These are phyloP conservation scores for Pseudogymnoascus sp. DNA, from an alignment of 2,329 filamentous ascomycete genomes.

Conservation along the genomic window DNA sequence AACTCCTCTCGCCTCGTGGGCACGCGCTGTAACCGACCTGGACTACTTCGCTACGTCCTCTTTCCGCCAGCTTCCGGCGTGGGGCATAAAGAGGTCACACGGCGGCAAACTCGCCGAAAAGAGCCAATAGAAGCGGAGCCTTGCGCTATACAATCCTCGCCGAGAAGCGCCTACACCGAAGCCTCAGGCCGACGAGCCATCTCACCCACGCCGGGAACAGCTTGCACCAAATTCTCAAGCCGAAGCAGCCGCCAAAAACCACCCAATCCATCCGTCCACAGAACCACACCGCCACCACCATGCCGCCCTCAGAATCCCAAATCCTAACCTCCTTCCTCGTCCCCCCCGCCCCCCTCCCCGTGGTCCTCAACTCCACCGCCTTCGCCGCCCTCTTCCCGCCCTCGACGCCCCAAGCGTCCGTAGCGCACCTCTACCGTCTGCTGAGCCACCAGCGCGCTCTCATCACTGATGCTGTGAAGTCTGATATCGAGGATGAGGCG, in stretches of 20 bases:
- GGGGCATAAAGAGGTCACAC: neutral
- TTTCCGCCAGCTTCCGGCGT: neutral
- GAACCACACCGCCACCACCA: conserved; percentile 31
- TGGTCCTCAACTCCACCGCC: conserved; percentile 62
- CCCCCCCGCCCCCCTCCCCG: conserved; percentile 63
- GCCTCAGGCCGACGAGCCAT: neutral
- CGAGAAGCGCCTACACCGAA: neutral
- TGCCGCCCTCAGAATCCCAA: conserved; percentile 65
- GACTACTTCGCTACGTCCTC: neutral
- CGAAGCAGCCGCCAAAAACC: neutral
- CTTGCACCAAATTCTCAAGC: neutral
- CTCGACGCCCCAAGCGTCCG: conserved; percentile 23
- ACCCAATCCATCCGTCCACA: neutral
- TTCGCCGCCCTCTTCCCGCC: conserved; percentile 72
- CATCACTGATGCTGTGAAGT: conserved; percentile 57
- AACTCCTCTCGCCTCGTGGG: neutral
- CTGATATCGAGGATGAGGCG: conserved; percentile 57
- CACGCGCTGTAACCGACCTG: neutral
- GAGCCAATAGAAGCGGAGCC: too few species aligned
- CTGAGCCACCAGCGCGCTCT: conserved; percentile 65
- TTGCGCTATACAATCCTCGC: too few species aligned
- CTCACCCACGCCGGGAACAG: too few species aligned
- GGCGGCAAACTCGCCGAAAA: neutral
- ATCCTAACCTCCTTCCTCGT: conserved; percentile 74
- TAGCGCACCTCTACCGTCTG: conserved; percentile 64